These are phyloP conservation scores for Roridomyces roridus DNA, from an alignment of 768 basidiomycete species.

Conservation along the genomic window DNA sequence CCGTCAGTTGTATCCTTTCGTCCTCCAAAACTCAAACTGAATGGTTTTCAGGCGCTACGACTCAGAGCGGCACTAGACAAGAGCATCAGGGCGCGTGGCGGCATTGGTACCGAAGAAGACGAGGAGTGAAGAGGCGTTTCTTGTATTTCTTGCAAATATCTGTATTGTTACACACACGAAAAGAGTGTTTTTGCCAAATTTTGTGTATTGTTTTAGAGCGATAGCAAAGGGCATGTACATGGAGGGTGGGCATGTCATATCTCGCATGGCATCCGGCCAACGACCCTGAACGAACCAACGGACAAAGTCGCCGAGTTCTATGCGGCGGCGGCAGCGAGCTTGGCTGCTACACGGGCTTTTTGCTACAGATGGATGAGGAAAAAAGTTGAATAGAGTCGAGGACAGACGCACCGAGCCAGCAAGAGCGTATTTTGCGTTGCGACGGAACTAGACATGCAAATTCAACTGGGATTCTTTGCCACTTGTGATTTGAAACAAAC, in stretches of 20 bases:
- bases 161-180: conserved; percentile 11
- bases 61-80: conserved; percentile 70
- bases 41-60: conserved; percentile 65
- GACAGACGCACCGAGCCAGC: conserved; percentile 69
- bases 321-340: conserved; percentile 43
- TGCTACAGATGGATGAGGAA: conserved; percentile 45
- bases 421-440: conserved; percentile 77
- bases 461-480: conserved; percentile 8
- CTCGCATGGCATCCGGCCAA: background rate
- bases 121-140: conserved; percentile 2
- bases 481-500: conserved; percentile 43
- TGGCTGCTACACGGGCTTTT: conserved; percentile 70
- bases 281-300: too few relatives aligned
- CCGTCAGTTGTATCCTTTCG: conserved; percentile 52
- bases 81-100: conserved; percentile 46
- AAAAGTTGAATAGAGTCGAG: background rate
- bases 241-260: conserved; percentile 21
- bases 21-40: background rate
- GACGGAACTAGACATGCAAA: conserved; percentile 68
- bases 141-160: conserved; percentile 22
- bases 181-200: too few relatives aligned
- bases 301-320: conserved; percentile 1
- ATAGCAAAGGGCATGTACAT: conserved; percentile 22
- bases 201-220: background rate
- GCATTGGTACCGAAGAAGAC: conserved; percentile 19